These are phyloP conservation scores for Beauveria brongniartii DNA, from an alignment of 2,329 filamentous ascomycete species.

Conservation along the genomic window DNA sequence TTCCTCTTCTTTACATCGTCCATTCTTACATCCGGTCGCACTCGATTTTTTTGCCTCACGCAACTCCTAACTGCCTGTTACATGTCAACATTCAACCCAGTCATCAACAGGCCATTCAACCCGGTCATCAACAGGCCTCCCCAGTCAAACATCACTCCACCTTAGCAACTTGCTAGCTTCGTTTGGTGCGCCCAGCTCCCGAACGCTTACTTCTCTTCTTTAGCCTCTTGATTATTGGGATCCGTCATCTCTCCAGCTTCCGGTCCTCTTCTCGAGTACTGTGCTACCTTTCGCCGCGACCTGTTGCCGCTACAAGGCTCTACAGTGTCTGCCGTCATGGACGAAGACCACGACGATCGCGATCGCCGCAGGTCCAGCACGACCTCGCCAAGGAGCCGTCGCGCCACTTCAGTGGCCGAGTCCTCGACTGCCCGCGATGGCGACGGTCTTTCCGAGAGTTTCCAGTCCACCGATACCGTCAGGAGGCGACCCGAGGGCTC, in stretches of 20 bases:
- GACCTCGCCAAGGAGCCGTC: constrained; percentile 41
- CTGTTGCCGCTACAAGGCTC: neutral
- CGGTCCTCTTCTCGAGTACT: neutral
- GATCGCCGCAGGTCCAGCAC: constrained; percentile 6
- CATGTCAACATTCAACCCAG: neutral
- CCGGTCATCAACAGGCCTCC: constrained; percentile 4
- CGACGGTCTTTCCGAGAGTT: constrained; percentile 43
- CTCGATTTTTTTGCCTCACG: neutral
- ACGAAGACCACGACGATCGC: neutral
- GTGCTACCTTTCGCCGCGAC: neutral
- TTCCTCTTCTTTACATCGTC: neutral
- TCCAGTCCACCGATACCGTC: constrained; percentile 52
- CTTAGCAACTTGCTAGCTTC: neutral
- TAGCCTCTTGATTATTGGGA: neutral
- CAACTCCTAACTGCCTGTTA: neutral
- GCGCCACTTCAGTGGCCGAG: constrained; percentile 32
- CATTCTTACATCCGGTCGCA: neutral
- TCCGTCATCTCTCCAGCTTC: neutral
- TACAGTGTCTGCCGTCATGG: constrained; percentile 1
- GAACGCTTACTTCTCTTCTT: neutral
- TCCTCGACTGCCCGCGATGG: constrained; percentile 28
- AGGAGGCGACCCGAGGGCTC: constrained; percentile 46
- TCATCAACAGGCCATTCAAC: neutral
- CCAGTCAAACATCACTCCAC: constrained; percentile 6
- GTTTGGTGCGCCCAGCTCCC: constrained; percentile 3